These are phyloP conservation scores for Microdochium paspali DNA, from an alignment of 2,329 filamentous ascomycete genomes.

Conservation along the genomic window DNA sequence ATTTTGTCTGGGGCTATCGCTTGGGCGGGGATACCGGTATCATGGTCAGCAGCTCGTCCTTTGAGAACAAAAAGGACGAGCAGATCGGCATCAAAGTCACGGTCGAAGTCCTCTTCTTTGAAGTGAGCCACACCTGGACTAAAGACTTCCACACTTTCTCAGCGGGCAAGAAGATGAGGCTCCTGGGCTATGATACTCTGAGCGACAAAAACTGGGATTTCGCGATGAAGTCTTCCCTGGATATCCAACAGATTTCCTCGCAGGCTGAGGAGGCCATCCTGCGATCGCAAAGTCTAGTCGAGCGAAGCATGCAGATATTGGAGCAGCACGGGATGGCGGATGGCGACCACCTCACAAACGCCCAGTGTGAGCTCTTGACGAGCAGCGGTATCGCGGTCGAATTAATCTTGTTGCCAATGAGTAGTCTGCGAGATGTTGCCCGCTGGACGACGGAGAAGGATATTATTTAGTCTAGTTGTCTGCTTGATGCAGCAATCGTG, in stretches of 20 bases:
- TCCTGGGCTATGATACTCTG: neutral
- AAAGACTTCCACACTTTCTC: neutral
- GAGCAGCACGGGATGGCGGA: neutral
- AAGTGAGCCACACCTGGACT: neutral
- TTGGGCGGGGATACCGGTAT: neutral
- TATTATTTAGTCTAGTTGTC: neutral
- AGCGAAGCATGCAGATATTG: neutral
- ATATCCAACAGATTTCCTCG: neutral
- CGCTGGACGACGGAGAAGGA: neutral
- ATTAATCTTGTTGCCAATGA: neutral
- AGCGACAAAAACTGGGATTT: neutral
- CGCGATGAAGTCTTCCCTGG: neutral
- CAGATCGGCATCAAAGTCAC: neutral
- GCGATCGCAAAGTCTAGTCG: neutral
- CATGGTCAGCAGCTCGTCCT: neutral
- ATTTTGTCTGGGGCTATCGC: neutral
- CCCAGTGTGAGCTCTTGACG: neutral
- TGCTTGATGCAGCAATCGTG: too few species aligned
- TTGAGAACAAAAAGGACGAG: neutral
- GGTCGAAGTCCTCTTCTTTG: neutral
- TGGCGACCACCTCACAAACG: neutral
- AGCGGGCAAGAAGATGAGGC: neutral
- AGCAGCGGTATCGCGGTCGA: neutral
- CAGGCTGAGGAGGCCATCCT: neutral
- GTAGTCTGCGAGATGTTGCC: neutral